Base-by-base conservation (phyloP, 1,284 basidiomycete species). In the Dichomitus squalens region DNA sequence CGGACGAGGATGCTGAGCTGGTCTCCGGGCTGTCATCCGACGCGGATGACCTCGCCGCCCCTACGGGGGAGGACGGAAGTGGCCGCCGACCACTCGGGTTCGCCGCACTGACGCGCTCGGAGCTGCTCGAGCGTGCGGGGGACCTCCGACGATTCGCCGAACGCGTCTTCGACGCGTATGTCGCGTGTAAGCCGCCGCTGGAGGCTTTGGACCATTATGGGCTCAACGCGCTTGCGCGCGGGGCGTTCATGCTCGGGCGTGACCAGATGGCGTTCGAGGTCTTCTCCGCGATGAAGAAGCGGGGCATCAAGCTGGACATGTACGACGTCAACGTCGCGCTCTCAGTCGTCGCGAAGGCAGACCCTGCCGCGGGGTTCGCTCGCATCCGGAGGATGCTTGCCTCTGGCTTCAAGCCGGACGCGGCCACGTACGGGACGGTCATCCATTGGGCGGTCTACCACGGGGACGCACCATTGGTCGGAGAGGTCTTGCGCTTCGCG, bases 301-400 rank as follows among this genome's bases (percentile, higher is more conserved):
- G 84, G 40, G 72, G 69, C 53, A 79, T 85, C 65, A 66, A 80
- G 52, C 85, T 86, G 14, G 86, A 90, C 67, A 59, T 79, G 44
- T 73, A 81, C 63, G 88, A 90, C 66, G 72, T 87, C 52, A 88
- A 88, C 65, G 80, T 90, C 49, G 79, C 77, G 46, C 74, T 90
- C 49, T 75, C 75, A 3, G 81, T 78, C 14, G 70, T 88, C 56
- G 81, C 86, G 23, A 73, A 76, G 61, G 70, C 78, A 60, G 72
- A 79, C 52, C 80, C 85, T 21, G 70, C 69, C 14, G 67, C 66
- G 12, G 88, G 81, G 5, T 73, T 72, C 12, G 64, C 59, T 23
- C 75, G 86, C 64, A 67, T 90, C 33, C 66, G 74, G 49, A 73
- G 73, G 29, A 86, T 89, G 82, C 57, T 73, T 0, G 61, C 70